Conservation (phyloP, 306 rosid genomes). For the Cucumis sativus region Cucumber_9930_V3 NC_026659.2:30816001-30816500, state of each 20-base stretch:
- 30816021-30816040: neutral
- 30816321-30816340: slow-evolving; percentile 89
- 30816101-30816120: neutral
- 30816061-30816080: neutral
- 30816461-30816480: too few relatives aligned
- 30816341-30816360: slow-evolving; percentile 76
- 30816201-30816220: slow-evolving; percentile 97
- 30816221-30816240: slow-evolving; percentile 88
- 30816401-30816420: too few relatives aligned
- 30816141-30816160: slow-evolving; percentile 85
- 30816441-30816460: too few relatives aligned
- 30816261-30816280: slow-evolving; percentile 72
- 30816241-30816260: slow-evolving; percentile 93
- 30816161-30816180: slow-evolving; percentile 84
- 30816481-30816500: too few relatives aligned
- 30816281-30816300: slow-evolving; percentile 89
- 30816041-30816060: neutral
- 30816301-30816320: slow-evolving; percentile 99
- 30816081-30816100: too few relatives aligned
- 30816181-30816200: slow-evolving; percentile 87
- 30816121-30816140: neutral
- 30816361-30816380: slow-evolving; percentile 26
- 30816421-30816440: too few relatives aligned
- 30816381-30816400: neutral
- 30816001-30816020: neutral